These are phyloP conservation scores for Aspergillus avenaceus DNA, from an alignment of 495 filamentous ascomycete species.

Conservation along the genomic window DNA sequence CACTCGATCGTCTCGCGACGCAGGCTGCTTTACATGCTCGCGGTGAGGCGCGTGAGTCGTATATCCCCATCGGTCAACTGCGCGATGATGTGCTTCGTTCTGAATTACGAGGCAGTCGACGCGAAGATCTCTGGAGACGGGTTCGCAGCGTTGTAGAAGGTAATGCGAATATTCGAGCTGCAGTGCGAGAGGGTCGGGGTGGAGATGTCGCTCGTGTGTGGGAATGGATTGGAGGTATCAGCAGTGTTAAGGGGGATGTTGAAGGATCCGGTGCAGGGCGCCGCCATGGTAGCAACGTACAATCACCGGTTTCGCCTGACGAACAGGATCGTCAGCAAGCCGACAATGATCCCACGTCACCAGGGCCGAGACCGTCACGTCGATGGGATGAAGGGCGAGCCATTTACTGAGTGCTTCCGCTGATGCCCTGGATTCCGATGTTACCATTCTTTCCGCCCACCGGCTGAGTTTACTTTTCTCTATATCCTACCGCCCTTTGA, in stretches of 20 bases:
- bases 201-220: slow-evolving; percentile 87
- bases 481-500: background rate
- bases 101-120: slow-evolving; percentile 67
- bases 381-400: slow-evolving; percentile 63
- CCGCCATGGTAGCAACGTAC: slow-evolving; percentile 46
- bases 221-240: slow-evolving; percentile 88
- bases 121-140: slow-evolving; percentile 74
- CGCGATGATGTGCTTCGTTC: slow-evolving; percentile 86
- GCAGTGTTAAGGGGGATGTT: slow-evolving; percentile 38
- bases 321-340: slow-evolving; percentile 36
- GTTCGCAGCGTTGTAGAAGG: slow-evolving; percentile 82
- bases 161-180: slow-evolving; percentile 87
- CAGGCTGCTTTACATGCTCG: slow-evolving; percentile 75
- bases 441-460: too few species aligned
- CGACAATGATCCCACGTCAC: slow-evolving; percentile 13
- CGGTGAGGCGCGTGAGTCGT: slow-evolving; percentile 62
- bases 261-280: slow-evolving; percentile 27
- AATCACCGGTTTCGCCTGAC: slow-evolving; percentile 23
- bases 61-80: slow-evolving; percentile 81
- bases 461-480: too few species aligned
- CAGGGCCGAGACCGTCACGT: slow-evolving; percentile 35
- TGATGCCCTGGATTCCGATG: background rate
- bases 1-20: slow-evolving; percentile 73
- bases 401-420: slow-evolving; percentile 50
- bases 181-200: slow-evolving; percentile 73